A percentile compares a stretch with the other conserved stretches of the same genome.
These are phyloP conservation scores for Amanita muscaria DNA, from an alignment of 768 basidiomycete species.

Conservation along the genomic window DNA sequence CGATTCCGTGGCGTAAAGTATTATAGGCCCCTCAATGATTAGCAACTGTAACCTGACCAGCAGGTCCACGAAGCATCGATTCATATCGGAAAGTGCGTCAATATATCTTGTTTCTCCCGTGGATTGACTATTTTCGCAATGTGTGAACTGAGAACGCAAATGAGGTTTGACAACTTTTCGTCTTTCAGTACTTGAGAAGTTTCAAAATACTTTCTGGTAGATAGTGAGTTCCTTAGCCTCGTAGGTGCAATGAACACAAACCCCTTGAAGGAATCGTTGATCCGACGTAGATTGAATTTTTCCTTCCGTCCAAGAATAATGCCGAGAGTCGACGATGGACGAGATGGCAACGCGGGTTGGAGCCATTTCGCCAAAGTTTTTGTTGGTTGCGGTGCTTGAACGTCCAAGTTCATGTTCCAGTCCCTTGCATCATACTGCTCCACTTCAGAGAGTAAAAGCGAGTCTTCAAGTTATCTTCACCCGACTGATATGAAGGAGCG, in stretches of 20 bases:
- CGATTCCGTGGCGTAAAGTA: conserved; percentile 33
- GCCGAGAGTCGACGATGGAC: conserved; percentile 36
- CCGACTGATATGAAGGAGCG: conserved; percentile 14
- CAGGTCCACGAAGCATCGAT: conserved; percentile 40
- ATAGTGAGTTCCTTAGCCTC: conserved; percentile 1
- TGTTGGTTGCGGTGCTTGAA: neutral
- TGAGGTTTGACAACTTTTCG: conserved; percentile 21
- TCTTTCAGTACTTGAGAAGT: conserved; percentile 22
- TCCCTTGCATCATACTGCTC: too few relatives aligned
- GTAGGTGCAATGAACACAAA: too few relatives aligned
- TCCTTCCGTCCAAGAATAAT: conserved; percentile 48
- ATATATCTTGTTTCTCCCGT: conserved; percentile 17
- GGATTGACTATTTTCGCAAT: conserved; percentile 25
- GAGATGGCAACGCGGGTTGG: conserved; percentile 22
- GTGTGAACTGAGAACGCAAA: conserved; percentile 31
- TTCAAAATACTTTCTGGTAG: conserved; percentile 22
- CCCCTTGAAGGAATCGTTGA: conserved; percentile 37
- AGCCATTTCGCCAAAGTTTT: conserved; percentile 20
- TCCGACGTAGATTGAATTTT: conserved; percentile 34
- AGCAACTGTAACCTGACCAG: conserved; percentile 34
- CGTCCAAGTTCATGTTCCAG: too few relatives aligned
- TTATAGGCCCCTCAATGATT: conserved; percentile 38
- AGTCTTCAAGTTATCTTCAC: conserved; percentile 11
- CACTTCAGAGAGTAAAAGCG: conserved; percentile 13
- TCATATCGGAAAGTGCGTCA: conserved; percentile 27